Base-by-base conservation (phyloP, 164 flowering plant species). In the Dillenia turbinata region DNA sequence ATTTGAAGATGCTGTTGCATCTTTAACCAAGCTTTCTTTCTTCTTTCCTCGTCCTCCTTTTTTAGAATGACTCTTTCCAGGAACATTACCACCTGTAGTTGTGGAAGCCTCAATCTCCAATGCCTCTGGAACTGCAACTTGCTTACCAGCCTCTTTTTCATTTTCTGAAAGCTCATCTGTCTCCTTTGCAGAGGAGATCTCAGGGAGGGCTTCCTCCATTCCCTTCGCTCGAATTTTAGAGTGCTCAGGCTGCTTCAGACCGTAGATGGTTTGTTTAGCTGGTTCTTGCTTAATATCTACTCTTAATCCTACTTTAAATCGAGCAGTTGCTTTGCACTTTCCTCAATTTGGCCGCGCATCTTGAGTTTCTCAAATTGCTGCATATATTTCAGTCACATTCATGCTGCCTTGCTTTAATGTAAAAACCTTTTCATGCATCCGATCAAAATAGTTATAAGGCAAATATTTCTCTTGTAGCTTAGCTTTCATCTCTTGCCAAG, bases 141-240 rank as follows among this genome's bases (percentile, higher is more conserved):
- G 60, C 12, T 44, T 16, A 44, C 24, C 68, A 13, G 56, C 44
- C 44, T 72, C 71, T n/a, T 56, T 72, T 15, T 75, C 83, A 56
- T 69, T 60, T 55, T 68, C 83, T 43, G 67, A 55, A 52, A 77
- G 71, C 13, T 51, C 63, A 9, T 66, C 66, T 60, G 60, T 76
- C 59, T 81, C 79, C 58, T 54, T 59, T 49, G 19, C 50, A 54
- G 77, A 63, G 15, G 67, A 71, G 12, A 60, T 83, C 43, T 82
- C 79, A 64, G 50, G 54, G 43, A 62, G 71, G 17, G 78, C 64
- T 70, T 52, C 53, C 46, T 63, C 57, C 57, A 45, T 67, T 59
- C 77, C 85, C 54, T 83, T 78, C 45, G 57, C 68, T n/a, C 47
- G 63, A 59, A 33, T 64, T 62, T 76, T 72, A 49, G 44, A 66